These are phyloP conservation scores for Boletus albobrunnescens DNA, from an alignment of 1,284 basidiomycete species.

Conservation along the genomic window DNA sequence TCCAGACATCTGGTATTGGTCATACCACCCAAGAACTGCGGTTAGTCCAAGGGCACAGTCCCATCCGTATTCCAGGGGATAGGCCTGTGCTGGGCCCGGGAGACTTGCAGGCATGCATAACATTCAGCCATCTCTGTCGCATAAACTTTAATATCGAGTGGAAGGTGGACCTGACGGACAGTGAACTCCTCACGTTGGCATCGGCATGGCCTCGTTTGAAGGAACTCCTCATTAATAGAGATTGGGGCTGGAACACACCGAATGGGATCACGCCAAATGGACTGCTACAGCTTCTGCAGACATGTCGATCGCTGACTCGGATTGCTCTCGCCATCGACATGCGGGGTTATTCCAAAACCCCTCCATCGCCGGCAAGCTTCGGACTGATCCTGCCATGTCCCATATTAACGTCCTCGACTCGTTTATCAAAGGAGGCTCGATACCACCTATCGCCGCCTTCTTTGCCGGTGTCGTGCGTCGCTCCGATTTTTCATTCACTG, in stretches of 20 bases:
- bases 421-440: too few relatives aligned
- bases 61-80: background rate
- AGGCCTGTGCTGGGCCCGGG: background rate
- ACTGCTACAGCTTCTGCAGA: background rate
- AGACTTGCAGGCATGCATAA: background rate
- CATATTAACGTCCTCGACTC: too few relatives aligned
- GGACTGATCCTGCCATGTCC: too few relatives aligned
- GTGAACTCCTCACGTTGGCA: background rate
- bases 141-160: background rate
- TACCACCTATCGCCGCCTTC: too few relatives aligned
- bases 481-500: too few relatives aligned
- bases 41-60: background rate
- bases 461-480: too few relatives aligned
- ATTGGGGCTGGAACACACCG: background rate
- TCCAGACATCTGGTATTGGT: background rate
- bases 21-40: background rate
- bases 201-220: background rate
- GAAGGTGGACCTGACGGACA: background rate
- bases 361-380: background rate
- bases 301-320: background rate
- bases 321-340: background rate
- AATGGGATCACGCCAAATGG: background rate
- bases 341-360: background rate
- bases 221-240: background rate
- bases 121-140: background rate